Conservation (phyloP, 192 early-diverging fungal species). For the Paraglomus occultum region DNA sequence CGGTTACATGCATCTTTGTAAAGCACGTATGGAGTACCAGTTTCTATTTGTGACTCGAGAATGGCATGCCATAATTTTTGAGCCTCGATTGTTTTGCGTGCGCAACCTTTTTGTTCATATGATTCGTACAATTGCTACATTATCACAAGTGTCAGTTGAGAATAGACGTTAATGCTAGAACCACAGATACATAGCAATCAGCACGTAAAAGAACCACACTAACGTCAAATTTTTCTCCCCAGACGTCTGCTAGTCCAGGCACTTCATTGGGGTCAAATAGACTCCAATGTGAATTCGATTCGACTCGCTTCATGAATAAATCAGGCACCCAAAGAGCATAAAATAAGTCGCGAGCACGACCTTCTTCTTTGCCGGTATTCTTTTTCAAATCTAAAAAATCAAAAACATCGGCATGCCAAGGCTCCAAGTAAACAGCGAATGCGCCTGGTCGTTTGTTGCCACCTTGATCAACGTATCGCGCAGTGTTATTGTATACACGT, state of each 20-base stretch:
- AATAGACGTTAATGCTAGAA: slow-evolving; percentile 5
- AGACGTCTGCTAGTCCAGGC: slow-evolving; percentile 85
- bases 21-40: slow-evolving; percentile 96
- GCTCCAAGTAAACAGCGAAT: slow-evolving; percentile 98
- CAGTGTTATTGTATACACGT: slow-evolving; percentile 97
- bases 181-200: not conserved
- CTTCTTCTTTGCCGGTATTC: slow-evolving; percentile 99
- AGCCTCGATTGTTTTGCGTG: slow-evolving; percentile 90
- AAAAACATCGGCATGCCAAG: slow-evolving; percentile 98
- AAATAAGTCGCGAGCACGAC: slow-evolving; percentile 94
- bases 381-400: slow-evolving; percentile 94
- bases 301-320: slow-evolving; percentile 97
- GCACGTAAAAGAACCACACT: not conserved
- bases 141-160: slow-evolving; percentile 11
- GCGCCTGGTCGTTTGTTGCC: slow-evolving; percentile 98
- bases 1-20: slow-evolving; percentile 99
- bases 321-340: slow-evolving; percentile 98
- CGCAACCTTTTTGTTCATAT: slow-evolving; percentile 84
- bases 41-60: slow-evolving; percentile 94
- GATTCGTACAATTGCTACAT: slow-evolving; percentile 61
- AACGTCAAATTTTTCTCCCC: slow-evolving; percentile 90
- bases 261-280: slow-evolving; percentile 96
- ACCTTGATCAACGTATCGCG: slow-evolving; percentile 99
- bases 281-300: slow-evolving; percentile 89
- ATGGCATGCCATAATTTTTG: slow-evolving; percentile 98